Evolutionary conservation across 2,329 filamentous ascomycete species (phyloP).

Genomic region (Coniochaeta sp.): DNA sequence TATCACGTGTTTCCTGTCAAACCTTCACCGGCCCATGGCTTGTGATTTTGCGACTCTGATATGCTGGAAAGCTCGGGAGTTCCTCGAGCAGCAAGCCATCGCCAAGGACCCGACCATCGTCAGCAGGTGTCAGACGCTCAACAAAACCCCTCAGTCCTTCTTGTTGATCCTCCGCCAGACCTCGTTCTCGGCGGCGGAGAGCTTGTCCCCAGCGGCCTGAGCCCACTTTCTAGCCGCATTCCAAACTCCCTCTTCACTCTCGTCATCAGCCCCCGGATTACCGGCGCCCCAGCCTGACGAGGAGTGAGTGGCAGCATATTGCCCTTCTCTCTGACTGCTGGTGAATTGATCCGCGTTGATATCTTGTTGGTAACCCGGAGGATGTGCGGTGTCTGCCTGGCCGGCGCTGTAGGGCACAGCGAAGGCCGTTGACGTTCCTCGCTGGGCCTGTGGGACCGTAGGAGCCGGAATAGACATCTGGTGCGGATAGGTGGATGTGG

Average conservation of each 20-base stretch:
- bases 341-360: slow-evolving; percentile 42
- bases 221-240: slow-evolving; percentile 50
- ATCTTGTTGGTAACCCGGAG: slow-evolving; percentile 51
- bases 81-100: neutral
- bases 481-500: slow-evolving; percentile 29
- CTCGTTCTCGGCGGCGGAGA: slow-evolving; percentile 51
- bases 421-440: slow-evolving; percentile 33
- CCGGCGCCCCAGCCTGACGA: neutral
- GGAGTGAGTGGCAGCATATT: slow-evolving; percentile 18
- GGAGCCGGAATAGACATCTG: slow-evolving; percentile 47
- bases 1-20: neutral
- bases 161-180: slow-evolving; percentile 58
- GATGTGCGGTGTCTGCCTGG: slow-evolving; percentile 18
- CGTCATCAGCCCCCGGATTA: slow-evolving; percentile 6
- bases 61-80: neutral
- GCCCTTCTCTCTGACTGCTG: slow-evolving; percentile 35
- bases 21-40: neutral
- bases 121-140: neutral
- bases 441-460: slow-evolving; percentile 30
- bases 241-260: slow-evolving; percentile 39
- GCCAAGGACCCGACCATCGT: neutral
- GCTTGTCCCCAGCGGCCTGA: slow-evolving; percentile 45
- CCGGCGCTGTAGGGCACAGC: slow-evolving; percentile 9
- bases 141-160: slow-evolving; percentile 36
- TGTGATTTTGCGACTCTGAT: neutral